phyloP scores from a whole-genome alignment of 2,329 filamentous ascomycete genomes.

The Orbilia oligospora region DNA sequence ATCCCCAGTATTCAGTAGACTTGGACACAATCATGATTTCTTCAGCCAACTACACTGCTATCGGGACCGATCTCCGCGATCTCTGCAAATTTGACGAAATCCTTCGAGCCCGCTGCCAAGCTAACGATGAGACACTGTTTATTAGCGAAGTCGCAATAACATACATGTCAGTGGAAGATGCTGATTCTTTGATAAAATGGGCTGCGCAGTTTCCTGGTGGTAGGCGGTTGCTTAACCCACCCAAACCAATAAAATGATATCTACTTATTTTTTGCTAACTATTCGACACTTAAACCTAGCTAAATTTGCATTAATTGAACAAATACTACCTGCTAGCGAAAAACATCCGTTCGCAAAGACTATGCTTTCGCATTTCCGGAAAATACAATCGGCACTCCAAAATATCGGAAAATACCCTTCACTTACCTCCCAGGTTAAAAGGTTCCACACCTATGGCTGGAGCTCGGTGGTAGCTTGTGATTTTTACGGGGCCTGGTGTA shows the following conservation, averaged over 20 bases:
- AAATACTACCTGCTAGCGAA: constrained; percentile 83
- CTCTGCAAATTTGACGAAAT: constrained; percentile 73
- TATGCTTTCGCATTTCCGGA: constrained; percentile 87
- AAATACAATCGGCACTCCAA: constrained; percentile 82
- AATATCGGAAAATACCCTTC: constrained; percentile 80
- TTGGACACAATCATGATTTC: constrained; percentile 72
- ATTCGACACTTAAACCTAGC: constrained; percentile 69
- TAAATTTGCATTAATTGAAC: constrained; percentile 88
- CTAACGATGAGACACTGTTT: constrained; percentile 78
- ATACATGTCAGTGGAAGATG: constrained; percentile 63
- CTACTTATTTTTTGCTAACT: not conserved
- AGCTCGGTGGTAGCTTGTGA: constrained; percentile 74
- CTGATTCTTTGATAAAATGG: constrained; percentile 80
- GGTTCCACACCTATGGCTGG: constrained; percentile 82
- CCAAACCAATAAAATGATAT: no score
- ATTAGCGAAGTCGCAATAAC: constrained; percentile 89
- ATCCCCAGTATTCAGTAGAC: constrained; percentile 67
- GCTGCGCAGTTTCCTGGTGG: constrained; percentile 78
- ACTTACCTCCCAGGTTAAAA: constrained; percentile 75
- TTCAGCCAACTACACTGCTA: constrained; percentile 80
- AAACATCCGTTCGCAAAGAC: constrained; percentile 86
- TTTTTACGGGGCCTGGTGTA: constrained; percentile 87
- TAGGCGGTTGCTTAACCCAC: constrained; percentile 66
- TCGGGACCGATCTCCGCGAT: constrained; percentile 85
- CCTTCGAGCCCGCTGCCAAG: constrained; percentile 72